Evolutionary conservation across 306 rosid genomes (phyloP).

Genomic region (Pyrus pyrifolia): DNA sequence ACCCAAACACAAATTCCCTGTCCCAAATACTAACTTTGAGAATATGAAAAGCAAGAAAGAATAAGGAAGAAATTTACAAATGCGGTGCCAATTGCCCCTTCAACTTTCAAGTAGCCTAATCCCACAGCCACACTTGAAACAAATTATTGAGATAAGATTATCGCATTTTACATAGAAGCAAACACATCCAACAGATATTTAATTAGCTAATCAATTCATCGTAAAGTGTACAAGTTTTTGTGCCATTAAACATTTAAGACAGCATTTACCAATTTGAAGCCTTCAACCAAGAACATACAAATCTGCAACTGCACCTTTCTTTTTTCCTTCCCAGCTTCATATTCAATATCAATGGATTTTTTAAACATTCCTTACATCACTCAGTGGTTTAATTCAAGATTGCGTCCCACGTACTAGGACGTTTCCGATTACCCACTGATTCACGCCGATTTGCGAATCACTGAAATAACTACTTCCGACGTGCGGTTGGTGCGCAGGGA

Average conservation of each 20-base stretch:
- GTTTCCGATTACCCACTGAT: too few relatives aligned
- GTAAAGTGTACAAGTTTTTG: not conserved
- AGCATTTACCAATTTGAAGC: not conserved
- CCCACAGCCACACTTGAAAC: not conserved
- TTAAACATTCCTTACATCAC: not conserved
- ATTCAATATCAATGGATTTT: not conserved
- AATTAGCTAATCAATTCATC: not conserved
- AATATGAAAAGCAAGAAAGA: not conserved
- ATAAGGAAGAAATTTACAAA: not conserved
- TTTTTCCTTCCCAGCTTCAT: not conserved
- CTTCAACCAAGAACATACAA: not conserved
- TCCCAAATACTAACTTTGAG: not conserved
- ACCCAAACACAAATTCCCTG: not conserved
- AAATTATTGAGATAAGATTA: not conserved
- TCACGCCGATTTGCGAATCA: too few relatives aligned
- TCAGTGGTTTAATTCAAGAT: not conserved
- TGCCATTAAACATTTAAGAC: not conserved
- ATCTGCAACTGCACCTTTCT: not conserved
- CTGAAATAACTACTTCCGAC: too few relatives aligned
- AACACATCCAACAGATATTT: not conserved
- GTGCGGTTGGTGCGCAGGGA: too few relatives aligned
- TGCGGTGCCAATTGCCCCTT: not conserved
- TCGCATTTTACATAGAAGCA: not conserved
- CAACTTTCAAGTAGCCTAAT: not conserved
- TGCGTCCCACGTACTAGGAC: not conserved